These are phyloP conservation scores for Phytophthora pisi DNA, from an alignment of 352 stramenopile genomes.

Conservation along the genomic window DNA sequence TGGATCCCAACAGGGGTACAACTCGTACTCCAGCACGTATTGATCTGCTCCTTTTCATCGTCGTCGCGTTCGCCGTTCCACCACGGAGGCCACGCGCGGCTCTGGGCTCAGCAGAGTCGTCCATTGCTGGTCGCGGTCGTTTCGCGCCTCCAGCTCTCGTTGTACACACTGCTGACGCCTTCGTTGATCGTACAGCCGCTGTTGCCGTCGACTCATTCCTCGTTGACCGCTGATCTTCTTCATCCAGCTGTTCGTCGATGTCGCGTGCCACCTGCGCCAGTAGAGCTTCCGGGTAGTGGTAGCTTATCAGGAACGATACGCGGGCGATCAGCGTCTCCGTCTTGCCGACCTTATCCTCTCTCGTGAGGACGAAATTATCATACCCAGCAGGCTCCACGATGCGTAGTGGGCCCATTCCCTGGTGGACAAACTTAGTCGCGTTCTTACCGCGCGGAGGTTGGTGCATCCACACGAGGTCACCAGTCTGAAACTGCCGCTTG, in stretches of 20 bases:
- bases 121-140: not conserved
- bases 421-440: constrained; percentile 10
- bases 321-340: not conserved
- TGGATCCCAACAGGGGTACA: not conserved
- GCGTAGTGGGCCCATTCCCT: not conserved
- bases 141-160: not conserved
- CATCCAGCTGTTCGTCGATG: not conserved
- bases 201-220: not conserved
- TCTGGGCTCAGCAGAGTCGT: not conserved
- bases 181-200: not conserved
- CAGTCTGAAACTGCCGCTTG: not conserved
- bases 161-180: not conserved
- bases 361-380: not conserved
- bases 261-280: not conserved
- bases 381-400: not conserved
- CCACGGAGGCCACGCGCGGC: not conserved
- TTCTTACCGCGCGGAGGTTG: constrained; percentile 1
- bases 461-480: constrained; percentile 6
- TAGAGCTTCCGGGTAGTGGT: not conserved
- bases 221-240: not conserved
- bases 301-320: constrained; percentile 1
- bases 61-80: not conserved
- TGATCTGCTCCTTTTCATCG: not conserved
- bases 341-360: constrained; percentile 1
- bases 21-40: not conserved